phyloP scores from a whole-genome alignment of 257 asterid species.

The Verbena officinalis region DNA sequence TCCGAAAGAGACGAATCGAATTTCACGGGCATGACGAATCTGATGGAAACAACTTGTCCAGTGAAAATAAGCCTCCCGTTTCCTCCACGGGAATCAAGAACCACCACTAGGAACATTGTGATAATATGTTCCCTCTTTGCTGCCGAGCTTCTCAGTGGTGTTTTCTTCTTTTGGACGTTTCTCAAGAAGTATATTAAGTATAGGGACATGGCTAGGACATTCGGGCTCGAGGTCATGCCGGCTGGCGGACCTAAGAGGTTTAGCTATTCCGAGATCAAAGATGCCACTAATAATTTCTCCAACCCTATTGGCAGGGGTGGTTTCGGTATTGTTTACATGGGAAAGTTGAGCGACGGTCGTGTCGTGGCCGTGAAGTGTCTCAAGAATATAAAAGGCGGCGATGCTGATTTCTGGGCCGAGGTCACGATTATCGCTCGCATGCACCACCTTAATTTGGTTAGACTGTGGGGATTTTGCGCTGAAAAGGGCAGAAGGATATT shows the following conservation, averaged over 20 bases:
- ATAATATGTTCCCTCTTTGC: slow-evolving; percentile 60
- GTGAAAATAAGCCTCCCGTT: slow-evolving; percentile 66
- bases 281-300: slow-evolving; percentile 62
- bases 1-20: slow-evolving; percentile 49
- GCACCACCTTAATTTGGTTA: slow-evolving; percentile 89
- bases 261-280: slow-evolving; percentile 58
- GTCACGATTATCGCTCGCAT: slow-evolving; percentile 82
- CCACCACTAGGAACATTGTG: slow-evolving; percentile 63
- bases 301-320: slow-evolving; percentile 78
- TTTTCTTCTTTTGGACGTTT: slow-evolving; percentile 76
- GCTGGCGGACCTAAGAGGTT: slow-evolving; percentile 81
- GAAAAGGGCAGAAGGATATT: slow-evolving; percentile 68
- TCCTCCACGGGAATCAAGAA: slow-evolving; percentile 58
- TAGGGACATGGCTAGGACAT: slow-evolving; percentile 89
- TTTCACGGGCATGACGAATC: slow-evolving; percentile 60
- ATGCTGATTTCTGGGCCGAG: slow-evolving; percentile 88
- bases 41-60: slow-evolving; percentile 72
- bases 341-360: slow-evolving; percentile 72
- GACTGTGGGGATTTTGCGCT: slow-evolving; percentile 94
- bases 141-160: slow-evolving; percentile 80
- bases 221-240: slow-evolving; percentile 85
- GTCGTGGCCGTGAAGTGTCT: slow-evolving; percentile 76
- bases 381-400: slow-evolving; percentile 61
- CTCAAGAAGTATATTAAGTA: slow-evolving; percentile 76
- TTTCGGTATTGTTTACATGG: slow-evolving; percentile 72